A percentile compares a stretch with the other conserved stretches of the same genome.
phyloP scores from a whole-genome alignment of 257 asterid species.

The Nicotiana sylvestris region DNA sequence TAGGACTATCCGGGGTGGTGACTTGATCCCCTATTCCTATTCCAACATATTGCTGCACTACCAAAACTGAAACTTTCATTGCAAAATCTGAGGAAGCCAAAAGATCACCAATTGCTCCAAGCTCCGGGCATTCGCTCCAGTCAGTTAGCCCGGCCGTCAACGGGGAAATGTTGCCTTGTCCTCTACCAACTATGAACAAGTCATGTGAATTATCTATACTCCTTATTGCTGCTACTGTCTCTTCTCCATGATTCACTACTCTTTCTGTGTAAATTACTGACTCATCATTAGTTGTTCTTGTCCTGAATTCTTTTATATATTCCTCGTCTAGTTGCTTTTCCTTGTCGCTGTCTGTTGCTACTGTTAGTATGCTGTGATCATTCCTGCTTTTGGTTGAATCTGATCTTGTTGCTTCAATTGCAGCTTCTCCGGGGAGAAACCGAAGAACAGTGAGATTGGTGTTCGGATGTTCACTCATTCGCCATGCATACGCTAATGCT shows the following conservation, averaged over 20 bases:
- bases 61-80: conserved; percentile 69
- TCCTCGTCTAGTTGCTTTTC: conserved; percentile 64
- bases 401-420: not conserved
- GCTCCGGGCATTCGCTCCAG: conserved; percentile 98
- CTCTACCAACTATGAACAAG: conserved; percentile 76
- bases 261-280: conserved; percentile 45
- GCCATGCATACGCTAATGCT: conserved; percentile 67
- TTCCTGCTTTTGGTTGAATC: not conserved
- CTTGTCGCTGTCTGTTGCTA: conserved; percentile 38
- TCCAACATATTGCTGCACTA: conserved; percentile 84
- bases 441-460: conserved; percentile 55
- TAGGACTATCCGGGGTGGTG: conserved; percentile 49
- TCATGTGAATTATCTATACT: conserved; percentile 56
- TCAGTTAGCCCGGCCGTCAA: conserved; percentile 82
- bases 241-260: conserved; percentile 77
- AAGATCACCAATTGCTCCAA: conserved; percentile 86
- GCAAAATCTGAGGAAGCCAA: conserved; percentile 86
- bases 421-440: conserved; percentile 42
- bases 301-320: conserved; percentile 47
- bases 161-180: conserved; percentile 58
- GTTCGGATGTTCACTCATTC: conserved; percentile 71
- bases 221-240: conserved; percentile 71
- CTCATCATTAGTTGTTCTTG: conserved; percentile 32
- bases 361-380: conserved; percentile 33
- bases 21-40: conserved; percentile 38